A percentile compares a stretch with the other conserved stretches of the same genome.
Evolutionary conservation across 352 stramenopile genomes (phyloP).

Genomic region (Phytophthora citricola): DNA sequence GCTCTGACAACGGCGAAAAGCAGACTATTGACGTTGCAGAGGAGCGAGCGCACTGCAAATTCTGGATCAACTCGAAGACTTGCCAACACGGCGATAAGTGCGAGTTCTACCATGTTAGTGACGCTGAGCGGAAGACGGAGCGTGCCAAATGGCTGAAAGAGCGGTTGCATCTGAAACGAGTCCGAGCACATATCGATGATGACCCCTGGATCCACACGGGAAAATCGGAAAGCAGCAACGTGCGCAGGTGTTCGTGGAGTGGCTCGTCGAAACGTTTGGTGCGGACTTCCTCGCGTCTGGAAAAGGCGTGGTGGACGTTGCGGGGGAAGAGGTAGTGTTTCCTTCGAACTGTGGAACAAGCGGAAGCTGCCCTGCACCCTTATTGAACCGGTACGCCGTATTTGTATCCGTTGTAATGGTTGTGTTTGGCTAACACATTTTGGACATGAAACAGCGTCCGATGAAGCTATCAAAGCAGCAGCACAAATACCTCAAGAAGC

Average conservation of each 20-base stretch:
- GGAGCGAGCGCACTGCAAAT: slow-evolving; percentile 67
- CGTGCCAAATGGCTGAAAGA: slow-evolving; percentile 71
- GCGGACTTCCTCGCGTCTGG: slow-evolving; percentile 48
- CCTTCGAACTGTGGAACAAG: slow-evolving; percentile 89
- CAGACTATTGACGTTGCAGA: neutral
- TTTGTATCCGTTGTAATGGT: neutral
- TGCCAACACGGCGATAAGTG: slow-evolving; percentile 76
- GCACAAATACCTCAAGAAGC: slow-evolving; percentile 76
- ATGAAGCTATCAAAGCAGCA: slow-evolving; percentile 78
- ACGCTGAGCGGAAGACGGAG: slow-evolving; percentile 53
- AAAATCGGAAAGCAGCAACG: slow-evolving; percentile 81
- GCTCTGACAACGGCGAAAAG: neutral
- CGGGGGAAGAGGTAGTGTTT: slow-evolving; percentile 82
- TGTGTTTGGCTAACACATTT: slow-evolving; percentile 16
- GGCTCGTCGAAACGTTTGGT: slow-evolving; percentile 80
- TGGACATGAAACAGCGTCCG: slow-evolving; percentile 49
- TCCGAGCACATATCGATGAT: slow-evolving; percentile 57
- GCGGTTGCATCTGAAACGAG: slow-evolving; percentile 65
- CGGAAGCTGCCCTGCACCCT: slow-evolving; percentile 72
- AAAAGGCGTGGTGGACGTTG: slow-evolving; percentile 81
- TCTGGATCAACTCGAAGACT: slow-evolving; percentile 84
- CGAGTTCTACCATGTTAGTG: slow-evolving; percentile 62
- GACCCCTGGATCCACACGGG: slow-evolving; percentile 71
- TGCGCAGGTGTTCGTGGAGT: slow-evolving; percentile 76
- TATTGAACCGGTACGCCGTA: slow-evolving; percentile 75